These are phyloP conservation scores for Eucommia ulmoides DNA, from an alignment of 257 asterid genomes.

Conservation along the genomic window DNA sequence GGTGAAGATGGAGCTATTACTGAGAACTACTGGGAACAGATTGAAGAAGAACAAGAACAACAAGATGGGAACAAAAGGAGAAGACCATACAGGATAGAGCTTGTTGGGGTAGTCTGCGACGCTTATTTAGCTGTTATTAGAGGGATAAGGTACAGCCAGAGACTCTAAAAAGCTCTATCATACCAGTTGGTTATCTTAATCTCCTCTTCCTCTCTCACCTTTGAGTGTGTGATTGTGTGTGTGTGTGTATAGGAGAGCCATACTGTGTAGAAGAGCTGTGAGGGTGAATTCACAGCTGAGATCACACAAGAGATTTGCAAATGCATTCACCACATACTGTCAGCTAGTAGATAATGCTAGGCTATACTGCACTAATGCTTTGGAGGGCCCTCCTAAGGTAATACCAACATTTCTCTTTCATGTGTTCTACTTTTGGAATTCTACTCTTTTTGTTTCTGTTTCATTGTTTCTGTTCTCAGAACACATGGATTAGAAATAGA, in stretches of 20 bases:
- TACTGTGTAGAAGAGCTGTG: conserved; percentile 85
- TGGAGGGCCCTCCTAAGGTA: conserved; percentile 92
- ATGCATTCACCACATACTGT: conserved; percentile 69
- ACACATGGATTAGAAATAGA: too few relatives aligned
- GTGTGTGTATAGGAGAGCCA: conserved; percentile 59
- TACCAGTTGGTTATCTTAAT: too few relatives aligned
- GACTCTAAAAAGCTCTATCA: too few relatives aligned
- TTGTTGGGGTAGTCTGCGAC: conserved; percentile 86
- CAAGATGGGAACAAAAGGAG: conserved; percentile 43
- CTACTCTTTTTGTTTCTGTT: neutral
- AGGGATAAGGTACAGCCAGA: conserved; percentile 56
- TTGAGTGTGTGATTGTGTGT: too few relatives aligned
- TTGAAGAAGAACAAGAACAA: conserved; percentile 57
- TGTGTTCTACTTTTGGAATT: neutral
- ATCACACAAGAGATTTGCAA: conserved; percentile 86
- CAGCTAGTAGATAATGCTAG: conserved; percentile 71
- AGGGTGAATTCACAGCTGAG: conserved; percentile 77
- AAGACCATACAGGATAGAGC: conserved; percentile 79
- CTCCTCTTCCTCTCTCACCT: too few relatives aligned
- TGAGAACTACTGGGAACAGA: conserved; percentile 83
- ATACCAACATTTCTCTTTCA: neutral
- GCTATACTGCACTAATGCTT: conserved; percentile 66
- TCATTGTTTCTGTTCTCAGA: neutral
- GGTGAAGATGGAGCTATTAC: conserved; percentile 48
- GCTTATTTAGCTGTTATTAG: conserved; percentile 80